These are phyloP conservation scores for Hericium rajendrae DNA, from an alignment of 768 basidiomycete species.

Conservation along the genomic window DNA sequence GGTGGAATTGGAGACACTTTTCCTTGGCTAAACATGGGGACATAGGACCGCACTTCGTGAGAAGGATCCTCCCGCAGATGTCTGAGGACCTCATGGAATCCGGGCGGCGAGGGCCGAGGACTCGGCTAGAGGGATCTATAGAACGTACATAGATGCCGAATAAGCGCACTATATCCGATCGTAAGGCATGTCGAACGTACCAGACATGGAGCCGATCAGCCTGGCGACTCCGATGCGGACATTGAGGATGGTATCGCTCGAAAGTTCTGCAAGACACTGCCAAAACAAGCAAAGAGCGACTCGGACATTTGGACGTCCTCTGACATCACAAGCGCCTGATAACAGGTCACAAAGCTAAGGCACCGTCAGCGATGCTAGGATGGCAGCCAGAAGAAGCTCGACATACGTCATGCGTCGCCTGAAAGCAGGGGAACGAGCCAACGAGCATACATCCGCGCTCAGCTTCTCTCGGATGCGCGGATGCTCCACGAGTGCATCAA, in stretches of 20 bases:
- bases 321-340: slow-evolving; percentile 46
- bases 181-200: slow-evolving; percentile 30
- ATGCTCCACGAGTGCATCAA: slow-evolving; percentile 5
- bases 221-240: slow-evolving; percentile 84
- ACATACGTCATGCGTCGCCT: slow-evolving; percentile 12
- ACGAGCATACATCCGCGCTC: background rate
- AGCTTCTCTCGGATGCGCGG: slow-evolving; percentile 9
- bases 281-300: slow-evolving; percentile 41
- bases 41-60: slow-evolving; percentile 53
- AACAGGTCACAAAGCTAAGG: slow-evolving; percentile 63
- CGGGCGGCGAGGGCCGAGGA: slow-evolving; percentile 1
- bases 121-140: slow-evolving; percentile 9
- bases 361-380: slow-evolving; percentile 13
- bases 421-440: slow-evolving; percentile 1
- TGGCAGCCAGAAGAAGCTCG: slow-evolving; percentile 8
- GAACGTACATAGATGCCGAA: background rate
- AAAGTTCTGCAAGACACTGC: slow-evolving; percentile 43
- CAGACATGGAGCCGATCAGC: slow-evolving; percentile 44
- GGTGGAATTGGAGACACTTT: background rate
- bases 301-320: slow-evolving; percentile 26
- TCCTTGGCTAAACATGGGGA: slow-evolving; percentile 13
- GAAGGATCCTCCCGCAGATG: slow-evolving; percentile 35
- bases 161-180: background rate
- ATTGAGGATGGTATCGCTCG: slow-evolving; percentile 63
- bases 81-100: background rate